Base-by-base conservation (phyloP, 2,329 filamentous ascomycete species). In the Sarocladiaceae sp. region DNA sequence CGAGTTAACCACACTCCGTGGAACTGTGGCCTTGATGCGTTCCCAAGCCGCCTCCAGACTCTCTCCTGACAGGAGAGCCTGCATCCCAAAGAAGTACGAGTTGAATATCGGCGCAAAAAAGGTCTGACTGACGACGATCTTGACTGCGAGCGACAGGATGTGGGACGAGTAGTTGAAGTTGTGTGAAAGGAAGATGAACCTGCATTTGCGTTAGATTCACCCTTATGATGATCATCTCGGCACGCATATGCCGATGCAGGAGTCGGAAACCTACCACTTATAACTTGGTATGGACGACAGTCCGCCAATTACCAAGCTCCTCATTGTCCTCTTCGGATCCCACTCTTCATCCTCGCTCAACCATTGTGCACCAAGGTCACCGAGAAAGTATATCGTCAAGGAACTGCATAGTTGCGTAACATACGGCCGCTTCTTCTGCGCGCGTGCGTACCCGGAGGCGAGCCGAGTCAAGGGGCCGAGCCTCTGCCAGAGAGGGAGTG, bases 161-260 rank as follows among this genome's bases (percentile, higher is more conserved):
- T 82, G 83, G 23, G 85, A 90, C 6, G 78, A 54, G 64, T 87
- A 95, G 67, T 95, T 95, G 75, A 95, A 95, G 64, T 82, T 76
- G 47, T 78, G 73, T 33, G 85, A 83, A 12, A 96, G 76, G 65
- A 83, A 94, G 53, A 90, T 71, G 66, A 88, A 86, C 84, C 83
- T 87, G 49, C n/a, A n/a, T 10, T 16, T 4, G 15, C n/a, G n/a
- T n/a, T n/a, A n/a, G n/a, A n/a, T n/a, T n/a, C n/a, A n/a, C n/a
- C n/a, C n/a, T n/a, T n/a, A n/a, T n/a, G n/a, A n/a, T n/a, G n/a
- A n/a, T n/a, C n/a, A n/a, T n/a, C n/a, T n/a, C n/a, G n/a, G n/a
- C n/a, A n/a, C n/a, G n/a, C n/a, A 19, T 2, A 44, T 1, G 2
- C 10, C 11, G 44, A 18, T 13, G 18, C 15, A 10, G 23, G 3